phyloP scores from a whole-genome alignment of 1,139 yeast species.

The Candida tropicalis region DNA sequence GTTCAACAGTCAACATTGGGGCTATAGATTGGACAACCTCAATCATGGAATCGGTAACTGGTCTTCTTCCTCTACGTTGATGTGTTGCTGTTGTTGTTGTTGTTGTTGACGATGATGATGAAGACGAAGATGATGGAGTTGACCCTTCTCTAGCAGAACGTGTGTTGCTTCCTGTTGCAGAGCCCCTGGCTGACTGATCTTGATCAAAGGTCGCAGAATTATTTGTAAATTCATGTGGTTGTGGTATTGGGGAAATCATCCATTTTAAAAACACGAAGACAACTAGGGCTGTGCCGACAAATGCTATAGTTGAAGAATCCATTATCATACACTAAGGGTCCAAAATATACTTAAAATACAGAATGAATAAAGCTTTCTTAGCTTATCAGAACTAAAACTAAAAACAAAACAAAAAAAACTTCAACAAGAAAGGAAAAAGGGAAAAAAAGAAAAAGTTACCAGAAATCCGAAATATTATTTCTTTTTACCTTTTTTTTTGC shows the following conservation, averaged over 20 bases:
- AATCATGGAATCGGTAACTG: conserved; percentile 78
- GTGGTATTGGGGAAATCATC: conserved; percentile 59
- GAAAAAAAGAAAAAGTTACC: neutral
- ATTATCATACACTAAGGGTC: conserved; percentile 23
- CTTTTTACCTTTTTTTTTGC: conserved; percentile 1
- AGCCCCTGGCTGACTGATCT: conserved; percentile 1
- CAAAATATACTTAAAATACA: too few relatives aligned
- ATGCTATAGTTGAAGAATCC: conserved; percentile 57
- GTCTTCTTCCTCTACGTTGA: conserved; percentile 42
- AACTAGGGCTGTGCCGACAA: conserved; percentile 49
- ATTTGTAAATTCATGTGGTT: conserved; percentile 28
- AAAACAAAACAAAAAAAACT: too few relatives aligned
- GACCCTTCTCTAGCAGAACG: conserved; percentile 9
- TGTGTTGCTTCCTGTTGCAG: conserved; percentile 10
- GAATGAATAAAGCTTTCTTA: too few relatives aligned
- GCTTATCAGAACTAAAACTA: too few relatives aligned
- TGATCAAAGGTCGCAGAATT: neutral
- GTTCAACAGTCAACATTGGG: conserved; percentile 70
- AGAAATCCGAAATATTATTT: neutral
- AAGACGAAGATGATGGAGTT: neutral
- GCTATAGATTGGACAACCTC: conserved; percentile 85
- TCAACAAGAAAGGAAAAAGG: too few relatives aligned
- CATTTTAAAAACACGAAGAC: conserved; percentile 63
- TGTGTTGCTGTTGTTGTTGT: conserved; percentile 5
- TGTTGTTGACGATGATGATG: conserved; percentile 8